A percentile compares a stretch with the other conserved stretches of the same genome.
These are phyloP conservation scores for Lasiosphaeris hirsuta DNA, from an alignment of 495 filamentous ascomycete species.

Conservation along the genomic window DNA sequence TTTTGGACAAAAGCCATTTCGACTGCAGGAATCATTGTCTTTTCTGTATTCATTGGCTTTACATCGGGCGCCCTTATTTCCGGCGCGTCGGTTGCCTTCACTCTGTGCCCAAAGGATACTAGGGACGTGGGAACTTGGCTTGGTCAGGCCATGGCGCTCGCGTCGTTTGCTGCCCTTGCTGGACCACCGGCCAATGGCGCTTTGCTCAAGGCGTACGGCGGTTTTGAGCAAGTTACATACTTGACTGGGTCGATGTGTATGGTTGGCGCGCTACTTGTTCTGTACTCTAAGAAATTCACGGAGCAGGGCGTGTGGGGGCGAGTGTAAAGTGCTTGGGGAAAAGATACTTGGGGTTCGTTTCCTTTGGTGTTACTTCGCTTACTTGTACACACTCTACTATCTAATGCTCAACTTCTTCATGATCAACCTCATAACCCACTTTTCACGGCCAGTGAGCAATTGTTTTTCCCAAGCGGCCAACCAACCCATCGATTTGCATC, in stretches of 20 bases:
- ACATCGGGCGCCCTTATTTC: conserved; percentile 46
- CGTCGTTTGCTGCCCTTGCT: conserved; percentile 42
- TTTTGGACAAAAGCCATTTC: conserved; percentile 36
- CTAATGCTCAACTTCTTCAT: too few relatives aligned
- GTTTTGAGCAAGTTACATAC: conserved; percentile 40
- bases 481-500: too few relatives aligned
- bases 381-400: too few relatives aligned
- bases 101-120: conserved; percentile 37
- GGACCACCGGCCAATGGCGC: conserved; percentile 53
- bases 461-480: too few relatives aligned
- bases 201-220: conserved; percentile 39
- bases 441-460: too few relatives aligned
- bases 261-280: conserved; percentile 22
- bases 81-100: conserved; percentile 39
- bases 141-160: conserved; percentile 49
- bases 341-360: too few relatives aligned
- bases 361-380: too few relatives aligned
- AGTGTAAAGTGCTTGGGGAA: background rate
- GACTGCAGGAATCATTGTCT: conserved; percentile 41
- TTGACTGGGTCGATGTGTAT: conserved; percentile 47
- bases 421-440: too few relatives aligned
- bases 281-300: conserved; percentile 29
- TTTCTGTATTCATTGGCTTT: conserved; percentile 39
- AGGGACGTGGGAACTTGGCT: conserved; percentile 52
- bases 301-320: conserved; percentile 30